Percentiles rank a stretch among this genome's conserved stretches.
phyloP scores from a whole-genome alignment of 345 rosid species.

The Eucalyptus cloeziana region DNA sequence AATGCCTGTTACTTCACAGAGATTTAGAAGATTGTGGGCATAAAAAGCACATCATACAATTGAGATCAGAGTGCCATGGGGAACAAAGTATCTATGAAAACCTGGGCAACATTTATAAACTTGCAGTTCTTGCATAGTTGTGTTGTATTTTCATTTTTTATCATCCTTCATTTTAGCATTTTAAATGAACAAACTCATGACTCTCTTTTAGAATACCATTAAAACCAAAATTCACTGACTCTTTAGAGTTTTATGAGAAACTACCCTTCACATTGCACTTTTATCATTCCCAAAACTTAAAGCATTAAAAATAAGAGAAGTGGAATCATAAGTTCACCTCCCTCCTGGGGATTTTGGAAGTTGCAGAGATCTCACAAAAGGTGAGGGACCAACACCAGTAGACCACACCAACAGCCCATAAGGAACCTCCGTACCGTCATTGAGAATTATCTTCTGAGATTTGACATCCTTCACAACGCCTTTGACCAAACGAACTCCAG shows the following conservation, averaged over 20 bases:
- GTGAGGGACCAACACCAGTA: slow-evolving; percentile 88
- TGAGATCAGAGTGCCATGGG: not conserved
- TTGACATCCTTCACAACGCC: slow-evolving; percentile 87
- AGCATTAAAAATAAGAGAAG: not conserved
- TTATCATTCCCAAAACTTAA: not conserved
- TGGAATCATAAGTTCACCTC: slow-evolving; percentile 30
- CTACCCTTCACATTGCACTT: not conserved
- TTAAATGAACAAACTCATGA: not conserved
- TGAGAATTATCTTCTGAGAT: slow-evolving; percentile 62
- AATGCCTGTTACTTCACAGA: not conserved
- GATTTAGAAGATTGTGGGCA: not conserved
- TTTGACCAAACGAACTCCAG: slow-evolving; percentile 80
- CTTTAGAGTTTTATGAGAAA: not conserved
- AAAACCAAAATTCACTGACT: not conserved
- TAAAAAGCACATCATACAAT: not conserved
- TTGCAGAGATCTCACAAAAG: slow-evolving; percentile 53
- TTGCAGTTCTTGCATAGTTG: not conserved
- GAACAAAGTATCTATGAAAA: not conserved
- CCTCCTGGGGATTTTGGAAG: slow-evolving; percentile 90
- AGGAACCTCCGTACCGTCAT: slow-evolving; percentile 79
- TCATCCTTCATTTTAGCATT: not conserved
- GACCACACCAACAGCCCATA: slow-evolving; percentile 93
- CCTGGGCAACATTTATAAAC: not conserved
- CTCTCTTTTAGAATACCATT: not conserved
- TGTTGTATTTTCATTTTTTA: not conserved